Base-by-base conservation (phyloP, 257 asterid species). In the Plantago ovata region DNA sequence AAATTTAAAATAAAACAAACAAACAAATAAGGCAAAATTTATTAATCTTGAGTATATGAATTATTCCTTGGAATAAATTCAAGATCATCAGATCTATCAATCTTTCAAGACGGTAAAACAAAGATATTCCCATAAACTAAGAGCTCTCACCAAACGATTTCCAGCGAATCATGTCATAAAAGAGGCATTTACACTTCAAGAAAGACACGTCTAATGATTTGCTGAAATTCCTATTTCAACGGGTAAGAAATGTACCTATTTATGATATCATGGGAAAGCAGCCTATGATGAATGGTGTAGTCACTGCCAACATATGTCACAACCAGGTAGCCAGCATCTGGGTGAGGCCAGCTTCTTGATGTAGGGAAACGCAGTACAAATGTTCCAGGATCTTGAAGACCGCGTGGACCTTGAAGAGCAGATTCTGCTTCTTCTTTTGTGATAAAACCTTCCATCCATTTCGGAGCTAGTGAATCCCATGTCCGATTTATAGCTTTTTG, bases 341-440 rank as follows among this genome's bases (percentile, higher is more conserved):
- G 96, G 70, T 93, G 98, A 48, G 98, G 98, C 98, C 98, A 93
- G 83, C 89, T 81, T 74, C 98, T 82, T 24, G 98, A 75, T 7
- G 89, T 82, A 38, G 98, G 96, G 66, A 93, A 89, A 51, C 97
- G 84, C 39, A 93, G 69, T 20, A 89, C 65, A 62, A 86, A 93
- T 61, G 95, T 84, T 38, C 98, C 97, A 4, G 95, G 95, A 40
- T 67, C 81, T 49, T 73, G 76, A 73, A 78, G 72, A 65, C 80
- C 85, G 24, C 77, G 81, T 1, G 76, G 67, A 40, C 75, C 64
- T 60, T 41, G 79, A 64, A 93, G 89, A 11, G 85, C 64, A 47
- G 69, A 77, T 71, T 89, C 98, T 1, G 96, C 95, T 77, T 89
- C 95, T 75, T 89, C 98, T 74, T 86, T 89, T 16, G 96, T 82